Conservation (phyloP, 208 protist species). For the Leishmania arabica region DNA sequence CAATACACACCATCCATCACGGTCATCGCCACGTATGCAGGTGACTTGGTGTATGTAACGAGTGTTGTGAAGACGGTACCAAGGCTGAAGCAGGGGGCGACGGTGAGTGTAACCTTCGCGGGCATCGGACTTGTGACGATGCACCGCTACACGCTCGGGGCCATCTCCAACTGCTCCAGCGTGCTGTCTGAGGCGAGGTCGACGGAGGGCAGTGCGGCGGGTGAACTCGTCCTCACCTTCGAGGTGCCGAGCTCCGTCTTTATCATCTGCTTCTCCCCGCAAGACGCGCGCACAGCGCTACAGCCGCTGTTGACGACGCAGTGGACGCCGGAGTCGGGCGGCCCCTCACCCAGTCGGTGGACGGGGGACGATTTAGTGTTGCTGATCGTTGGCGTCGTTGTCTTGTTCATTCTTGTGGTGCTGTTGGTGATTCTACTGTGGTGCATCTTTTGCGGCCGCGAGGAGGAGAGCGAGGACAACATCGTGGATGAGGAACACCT, state of each 20-base stretch:
- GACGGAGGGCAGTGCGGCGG: slow-evolving; percentile 12
- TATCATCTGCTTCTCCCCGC: slow-evolving; percentile 73
- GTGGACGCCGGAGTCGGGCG: slow-evolving; percentile 15
- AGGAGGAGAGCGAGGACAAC: not conserved
- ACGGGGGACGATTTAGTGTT: slow-evolving; percentile 56
- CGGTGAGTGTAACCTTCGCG: slow-evolving; percentile 29
- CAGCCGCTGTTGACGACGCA: slow-evolving; percentile 40
- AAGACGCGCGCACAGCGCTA: slow-evolving; percentile 39
- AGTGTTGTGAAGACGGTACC: slow-evolving; percentile 24
- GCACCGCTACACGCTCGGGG: slow-evolving; percentile 63
- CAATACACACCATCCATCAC: slow-evolving; percentile 17
- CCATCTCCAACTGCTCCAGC: slow-evolving; percentile 31
- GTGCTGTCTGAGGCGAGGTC: slow-evolving; percentile 26
- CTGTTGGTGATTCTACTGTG: slow-evolving; percentile 68
- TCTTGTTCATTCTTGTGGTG: slow-evolving; percentile 74
- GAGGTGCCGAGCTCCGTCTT: slow-evolving; percentile 35
- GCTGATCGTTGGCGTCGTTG: slow-evolving; percentile 76
- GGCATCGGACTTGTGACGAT: slow-evolving; percentile 64
- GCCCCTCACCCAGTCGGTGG: slow-evolving; percentile 32
- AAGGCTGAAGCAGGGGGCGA: slow-evolving; percentile 17
- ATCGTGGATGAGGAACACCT: slow-evolving; percentile 12
- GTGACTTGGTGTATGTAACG: slow-evolving; percentile 56
- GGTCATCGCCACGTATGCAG: slow-evolving; percentile 34
- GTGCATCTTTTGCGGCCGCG: slow-evolving; percentile 49
- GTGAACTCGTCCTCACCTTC: slow-evolving; percentile 45